Percentiles rank a stretch among this genome's conserved stretches.
These are phyloP conservation scores for Mallotus japonicus DNA, from an alignment of 441 rosid species.

Conservation along the genomic window DNA sequence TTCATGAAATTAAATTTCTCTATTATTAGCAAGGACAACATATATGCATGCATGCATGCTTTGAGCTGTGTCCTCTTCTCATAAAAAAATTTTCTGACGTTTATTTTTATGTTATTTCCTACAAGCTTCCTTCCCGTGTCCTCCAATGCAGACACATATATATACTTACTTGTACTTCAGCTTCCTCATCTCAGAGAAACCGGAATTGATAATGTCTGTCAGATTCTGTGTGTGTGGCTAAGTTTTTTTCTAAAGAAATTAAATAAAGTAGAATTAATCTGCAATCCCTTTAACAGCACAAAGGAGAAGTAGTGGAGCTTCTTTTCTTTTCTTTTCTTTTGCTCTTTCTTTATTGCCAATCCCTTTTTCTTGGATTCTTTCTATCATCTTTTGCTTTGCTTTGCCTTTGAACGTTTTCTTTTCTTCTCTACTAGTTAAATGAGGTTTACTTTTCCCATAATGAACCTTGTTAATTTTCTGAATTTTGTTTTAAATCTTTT, in stretches of 20 bases:
- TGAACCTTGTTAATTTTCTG: constrained; percentile 1
- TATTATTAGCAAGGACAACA: too few relatives aligned
- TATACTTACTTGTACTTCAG: too few relatives aligned
- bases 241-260: background rate
- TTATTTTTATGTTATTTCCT: background rate
- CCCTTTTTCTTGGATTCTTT: constrained; percentile 27
- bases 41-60: too few relatives aligned
- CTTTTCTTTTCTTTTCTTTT: background rate
- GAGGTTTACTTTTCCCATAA: constrained; percentile 5
- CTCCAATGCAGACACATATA: background rate
- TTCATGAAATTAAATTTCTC: too few relatives aligned
- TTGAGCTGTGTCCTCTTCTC: too few relatives aligned
- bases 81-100: too few relatives aligned
- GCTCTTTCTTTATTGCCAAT: constrained; percentile 12
- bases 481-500: background rate
- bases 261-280: background rate
- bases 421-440: background rate
- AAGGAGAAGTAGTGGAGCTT: constrained; percentile 6
- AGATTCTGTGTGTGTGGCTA: too few relatives aligned
- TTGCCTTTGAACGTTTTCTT: constrained; percentile 11
- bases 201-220: background rate
- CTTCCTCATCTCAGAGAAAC: background rate
- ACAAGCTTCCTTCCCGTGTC: background rate
- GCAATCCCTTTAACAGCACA: constrained; percentile 4
- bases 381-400: background rate